Base-by-base conservation (phyloP, 768 basidiomycete species). In the Calocybe cyanea region DNA sequence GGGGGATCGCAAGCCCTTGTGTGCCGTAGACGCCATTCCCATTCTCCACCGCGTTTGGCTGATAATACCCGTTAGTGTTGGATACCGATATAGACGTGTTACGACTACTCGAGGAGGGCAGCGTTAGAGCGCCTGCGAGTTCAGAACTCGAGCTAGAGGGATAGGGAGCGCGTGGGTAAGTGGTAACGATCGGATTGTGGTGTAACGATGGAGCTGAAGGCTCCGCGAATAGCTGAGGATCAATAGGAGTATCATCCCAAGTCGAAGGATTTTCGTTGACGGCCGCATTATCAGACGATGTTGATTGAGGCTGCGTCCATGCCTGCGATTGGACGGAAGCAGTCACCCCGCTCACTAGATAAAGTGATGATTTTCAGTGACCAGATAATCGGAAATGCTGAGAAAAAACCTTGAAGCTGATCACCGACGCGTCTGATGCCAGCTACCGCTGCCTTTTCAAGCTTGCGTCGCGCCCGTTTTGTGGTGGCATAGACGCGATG, bases 401-500 rank as follows among this genome's bases (percentile, higher is more conserved):
- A 7, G 19, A 19, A 3, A 18, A 28, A 11, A 28, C 25, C 25
- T 28, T 28, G 6, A 28, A 11, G 13, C 34, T 45, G 33, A n/a
- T 31, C 41, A 13, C 33, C 23, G 28, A 38, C 9, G 10, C 47
- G 21, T 9, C 45, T 19, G 35, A 54, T 41, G 3, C 44, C 51
- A 23, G 39, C 49, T 7, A 69, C 52, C 5, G 69, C 66, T 0
- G 68, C 70, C 57, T 78, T 80, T 57, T 81, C 77, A 51, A 66
- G 52, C 57, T 78, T 79, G 46, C 76, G 61, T 45, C 71, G 68
- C 4, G 71, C 69, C 13, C 76, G 62, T 54, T 78, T 78, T 3
- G 77, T 75, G 28, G 57, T 70, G 8, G 75, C 76, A 39, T 81
- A 79, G 4, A 69, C 58, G 20, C 77, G 69, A 55, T 80, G 77